phyloP scores from a whole-genome alignment of 371 early-diverging fungal species.

The Lichtheimia ramosa region DNA sequence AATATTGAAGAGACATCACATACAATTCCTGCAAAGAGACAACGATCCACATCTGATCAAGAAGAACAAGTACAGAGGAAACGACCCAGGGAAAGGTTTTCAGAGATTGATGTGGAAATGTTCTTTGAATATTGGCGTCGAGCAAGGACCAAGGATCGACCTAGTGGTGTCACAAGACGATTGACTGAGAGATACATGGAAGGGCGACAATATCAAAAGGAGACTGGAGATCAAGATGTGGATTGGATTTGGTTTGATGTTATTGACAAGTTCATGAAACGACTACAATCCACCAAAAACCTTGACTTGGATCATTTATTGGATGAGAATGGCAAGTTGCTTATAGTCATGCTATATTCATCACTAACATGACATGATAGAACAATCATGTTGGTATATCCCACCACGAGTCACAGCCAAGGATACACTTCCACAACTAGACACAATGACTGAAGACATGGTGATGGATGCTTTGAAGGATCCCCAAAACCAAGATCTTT shows the following conservation, averaged over 20 bases:
- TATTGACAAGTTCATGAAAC: background rate
- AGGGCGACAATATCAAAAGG: background rate
- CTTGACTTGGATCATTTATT: too few species aligned
- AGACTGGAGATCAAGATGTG: background rate
- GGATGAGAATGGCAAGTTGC: too few species aligned
- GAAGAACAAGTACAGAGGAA: background rate
- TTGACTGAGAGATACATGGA: background rate
- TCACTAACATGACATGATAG: too few species aligned
- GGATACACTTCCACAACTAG: too few species aligned
- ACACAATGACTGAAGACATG: too few species aligned
- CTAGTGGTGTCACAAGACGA: background rate
- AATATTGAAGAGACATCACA: too few species aligned
- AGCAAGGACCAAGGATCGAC: background rate
- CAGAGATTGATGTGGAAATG: background rate
- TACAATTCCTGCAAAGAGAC: too few species aligned
- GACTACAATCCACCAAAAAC: too few species aligned
- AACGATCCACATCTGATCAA: background rate
- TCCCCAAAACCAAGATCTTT: too few species aligned
- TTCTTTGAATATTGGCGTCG: background rate
- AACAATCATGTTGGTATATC: background rate
- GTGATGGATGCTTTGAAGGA: too few species aligned
- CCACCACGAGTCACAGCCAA: background rate
- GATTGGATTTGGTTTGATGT: slow-evolving; percentile 2
- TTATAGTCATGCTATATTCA: too few species aligned
- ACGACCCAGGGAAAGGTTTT: background rate